phyloP scores from a whole-genome alignment of 208 protist species.

The Plasmodiophora brassicae region DNA sequence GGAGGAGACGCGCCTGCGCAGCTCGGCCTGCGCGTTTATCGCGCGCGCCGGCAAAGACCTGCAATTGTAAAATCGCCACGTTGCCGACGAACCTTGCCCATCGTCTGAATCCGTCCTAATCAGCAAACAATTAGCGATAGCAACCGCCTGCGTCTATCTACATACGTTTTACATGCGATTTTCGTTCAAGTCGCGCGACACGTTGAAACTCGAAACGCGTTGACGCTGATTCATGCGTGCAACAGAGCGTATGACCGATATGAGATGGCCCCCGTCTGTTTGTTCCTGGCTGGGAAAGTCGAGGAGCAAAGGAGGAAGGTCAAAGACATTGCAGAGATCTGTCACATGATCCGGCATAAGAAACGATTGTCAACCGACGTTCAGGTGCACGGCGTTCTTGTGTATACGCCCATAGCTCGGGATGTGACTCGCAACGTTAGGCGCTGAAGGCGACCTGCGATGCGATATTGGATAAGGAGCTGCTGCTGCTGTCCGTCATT shows the following conservation, averaged over 20 bases:
- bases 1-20: background rate
- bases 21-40: background rate
- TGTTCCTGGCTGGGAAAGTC: constrained; percentile 22
- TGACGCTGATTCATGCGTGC: too few relatives aligned
- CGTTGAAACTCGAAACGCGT: background rate
- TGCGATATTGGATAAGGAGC: constrained; percentile 2
- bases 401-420: too few relatives aligned
- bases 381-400: too few relatives aligned
- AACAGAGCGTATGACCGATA: background rate
- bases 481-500: constrained; percentile 3
- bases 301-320: constrained; percentile 25
- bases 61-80: background rate
- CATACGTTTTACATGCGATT: constrained; percentile 8
- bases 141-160: constrained; percentile 21
- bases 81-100: background rate
- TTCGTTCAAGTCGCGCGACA: constrained; percentile 33
- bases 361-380: too few relatives aligned
- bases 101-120: too few relatives aligned
- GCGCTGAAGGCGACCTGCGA: background rate
- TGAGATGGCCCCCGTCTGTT: background rate
- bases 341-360: background rate
- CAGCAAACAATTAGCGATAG: constrained; percentile 11
- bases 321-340: constrained; percentile 29
- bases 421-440: too few relatives aligned
- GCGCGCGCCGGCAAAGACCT: background rate